Conservation (phyloP, 2,329 filamentous ascomycete species). For the Penicillium sp. region DNA sequence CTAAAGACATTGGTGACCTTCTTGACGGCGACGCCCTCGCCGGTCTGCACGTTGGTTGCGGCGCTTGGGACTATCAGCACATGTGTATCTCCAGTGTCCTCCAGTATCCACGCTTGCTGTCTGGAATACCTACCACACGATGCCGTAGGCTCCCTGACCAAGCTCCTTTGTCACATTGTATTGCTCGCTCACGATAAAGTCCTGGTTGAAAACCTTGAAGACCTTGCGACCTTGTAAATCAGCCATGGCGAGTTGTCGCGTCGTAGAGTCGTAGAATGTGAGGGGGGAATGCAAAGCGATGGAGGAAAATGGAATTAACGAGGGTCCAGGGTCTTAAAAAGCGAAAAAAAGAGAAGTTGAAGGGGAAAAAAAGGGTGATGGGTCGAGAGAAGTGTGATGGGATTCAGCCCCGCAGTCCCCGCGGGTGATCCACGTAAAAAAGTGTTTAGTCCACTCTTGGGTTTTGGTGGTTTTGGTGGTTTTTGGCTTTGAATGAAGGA, state of each 20-base stretch:
- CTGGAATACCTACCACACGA: conserved; percentile 74
- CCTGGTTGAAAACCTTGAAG: conserved; percentile 99
- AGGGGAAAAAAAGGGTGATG: conserved; percentile 14
- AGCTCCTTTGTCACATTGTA: conserved; percentile 99
- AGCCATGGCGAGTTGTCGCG: conserved; percentile 48
- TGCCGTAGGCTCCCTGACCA: conserved; percentile 96
- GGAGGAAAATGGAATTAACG: conserved; percentile 1
- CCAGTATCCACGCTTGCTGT: neutral
- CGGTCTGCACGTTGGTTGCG: conserved; percentile 84
- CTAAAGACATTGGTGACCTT: conserved; percentile 99
- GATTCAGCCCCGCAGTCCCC: conserved; percentile 29
- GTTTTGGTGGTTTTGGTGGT: too few species aligned
- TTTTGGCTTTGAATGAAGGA: neutral
- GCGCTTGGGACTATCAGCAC: conserved; percentile 57
- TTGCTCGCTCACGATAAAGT: conserved; percentile 96
- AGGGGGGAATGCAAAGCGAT: conserved; percentile 2
- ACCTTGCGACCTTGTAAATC: conserved; percentile 75
- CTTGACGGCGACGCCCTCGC: conserved; percentile 96
- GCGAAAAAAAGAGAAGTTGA: conserved; percentile 9
- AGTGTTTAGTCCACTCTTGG: neutral
- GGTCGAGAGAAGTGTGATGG: conserved; percentile 20
- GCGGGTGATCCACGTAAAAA: conserved; percentile 19
- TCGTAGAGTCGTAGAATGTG: neutral
- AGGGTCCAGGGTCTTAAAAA: conserved; percentile 1
- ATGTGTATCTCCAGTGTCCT: neutral